phyloP scores from a whole-genome alignment of 202 grass and related monocot species.

The Carex arenaria region DNA sequence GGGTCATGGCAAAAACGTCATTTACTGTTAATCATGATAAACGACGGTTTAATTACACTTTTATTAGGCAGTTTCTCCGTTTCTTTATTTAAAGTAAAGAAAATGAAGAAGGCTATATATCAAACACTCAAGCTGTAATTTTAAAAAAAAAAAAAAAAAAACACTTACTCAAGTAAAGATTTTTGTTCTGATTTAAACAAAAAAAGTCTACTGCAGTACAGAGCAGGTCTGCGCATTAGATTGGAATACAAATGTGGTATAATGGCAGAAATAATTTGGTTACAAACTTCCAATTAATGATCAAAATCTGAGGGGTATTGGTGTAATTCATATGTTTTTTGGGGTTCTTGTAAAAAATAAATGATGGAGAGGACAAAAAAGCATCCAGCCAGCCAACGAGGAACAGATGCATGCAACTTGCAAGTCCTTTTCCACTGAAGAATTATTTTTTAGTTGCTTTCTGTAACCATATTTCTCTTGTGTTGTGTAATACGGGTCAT shows the following conservation, averaged over 20 bases:
- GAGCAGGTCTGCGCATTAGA: background rate
- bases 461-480: background rate
- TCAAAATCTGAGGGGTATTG: background rate
- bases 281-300: background rate
- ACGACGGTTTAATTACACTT: background rate
- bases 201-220: background rate
- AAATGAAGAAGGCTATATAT: background rate
- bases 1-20: background rate
- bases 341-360: background rate
- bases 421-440: background rate
- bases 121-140: background rate
- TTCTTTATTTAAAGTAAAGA: background rate
- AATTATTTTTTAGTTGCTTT: background rate
- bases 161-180: background rate
- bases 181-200: background rate
- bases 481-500: background rate
- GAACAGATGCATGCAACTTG: slow-evolving; percentile 5
- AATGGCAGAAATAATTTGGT: background rate
- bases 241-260: background rate
- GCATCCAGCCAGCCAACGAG: background rate
- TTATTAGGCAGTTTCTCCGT: background rate
- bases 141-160: background rate
- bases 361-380: background rate
- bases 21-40: background rate
- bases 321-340: background rate